Conservation (phyloP, 306 rosid species). For the Trichosanthes truncata region DNA sequence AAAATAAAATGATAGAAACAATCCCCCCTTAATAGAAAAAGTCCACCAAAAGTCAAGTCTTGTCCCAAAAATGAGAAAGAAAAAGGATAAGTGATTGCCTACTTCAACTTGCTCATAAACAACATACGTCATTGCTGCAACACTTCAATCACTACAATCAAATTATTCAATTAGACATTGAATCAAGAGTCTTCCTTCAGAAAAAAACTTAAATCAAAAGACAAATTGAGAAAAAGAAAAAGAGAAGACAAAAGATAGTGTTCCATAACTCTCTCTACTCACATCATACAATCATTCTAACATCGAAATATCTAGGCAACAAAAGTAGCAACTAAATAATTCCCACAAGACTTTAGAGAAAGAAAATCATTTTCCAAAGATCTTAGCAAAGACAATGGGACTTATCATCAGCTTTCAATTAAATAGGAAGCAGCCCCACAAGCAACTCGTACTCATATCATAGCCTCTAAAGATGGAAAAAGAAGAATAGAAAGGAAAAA, state of each 20-base stretch:
- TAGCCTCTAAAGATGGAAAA: conserved; percentile 1
- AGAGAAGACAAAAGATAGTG: not conserved
- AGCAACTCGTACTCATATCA: not conserved
- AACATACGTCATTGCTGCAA: not conserved
- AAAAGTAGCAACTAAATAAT: not conserved
- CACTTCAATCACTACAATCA: not conserved
- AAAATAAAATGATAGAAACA: not conserved
- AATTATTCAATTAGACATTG: not conserved
- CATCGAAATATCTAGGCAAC: conserved; percentile 1
- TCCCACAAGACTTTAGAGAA: conserved; percentile 5
- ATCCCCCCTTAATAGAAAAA: not conserved
- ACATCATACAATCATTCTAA: not conserved
- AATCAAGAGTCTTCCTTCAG: not conserved
- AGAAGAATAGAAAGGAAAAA: not conserved
- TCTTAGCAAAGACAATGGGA: not conserved
- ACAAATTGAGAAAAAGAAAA: rapidly evolving
- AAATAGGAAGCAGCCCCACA: conserved; percentile 7
- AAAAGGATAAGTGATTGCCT: not conserved
- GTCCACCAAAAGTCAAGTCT: not conserved
- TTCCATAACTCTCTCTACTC: not conserved
- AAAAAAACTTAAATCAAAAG: not conserved
- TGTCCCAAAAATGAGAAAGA: not conserved
- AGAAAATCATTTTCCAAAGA: conserved; percentile 17
- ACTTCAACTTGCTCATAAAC: not conserved
- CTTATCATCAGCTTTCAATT: not conserved